Base-by-base conservation (phyloP, 345 rosid genomes). In the Iberis pinnata region DNA sequence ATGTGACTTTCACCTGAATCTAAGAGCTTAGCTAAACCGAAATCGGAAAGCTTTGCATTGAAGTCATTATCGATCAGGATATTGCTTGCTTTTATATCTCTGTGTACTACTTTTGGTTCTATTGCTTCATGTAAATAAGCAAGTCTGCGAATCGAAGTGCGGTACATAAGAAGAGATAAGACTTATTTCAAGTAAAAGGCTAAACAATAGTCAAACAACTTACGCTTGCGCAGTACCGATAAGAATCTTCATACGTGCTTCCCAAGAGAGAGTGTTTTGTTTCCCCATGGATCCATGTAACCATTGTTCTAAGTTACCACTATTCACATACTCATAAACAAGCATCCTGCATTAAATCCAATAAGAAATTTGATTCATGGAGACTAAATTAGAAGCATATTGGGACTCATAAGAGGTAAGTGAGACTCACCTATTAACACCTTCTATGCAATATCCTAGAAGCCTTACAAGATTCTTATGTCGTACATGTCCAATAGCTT, bases 111-210 rank as follows among this genome's bases (percentile, higher is more conserved):
- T 72, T 90, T 90, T 7, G 96, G 98, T 70, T 92, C 98, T 62
- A 92, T 85, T 18, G 95, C 96, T 80, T 92, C 97, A 43, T 92
- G 98, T 76, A 92, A 73, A 71, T 92, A 92, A 27, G 97, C 90
- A 66, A 92, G 95, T 76, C 98, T 92, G 80, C 60, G 29, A 52
- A 65, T 40, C 9, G 53, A 6, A 19, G 46, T 20, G 12, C 53
- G 18, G 38, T 43, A 1, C 43, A 39, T 52, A 36, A 35, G 1
- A 8, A 53, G 14, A 54, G 18, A 43, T 48, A 29, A 7, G n/a
- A n/a, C n/a, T n/a, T n/a, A n/a, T n/a, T 43, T 43, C 29, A 46
- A 42, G 31, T 33, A 12, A 13, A 17, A 22, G 52, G 14, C 53
- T 65, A 65, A 42, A 22, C 48, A 46, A 46, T 24, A 48, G 44